phyloP scores from a whole-genome alignment of 352 stramenopile genomes.

The Globisporangium lucens region DNA sequence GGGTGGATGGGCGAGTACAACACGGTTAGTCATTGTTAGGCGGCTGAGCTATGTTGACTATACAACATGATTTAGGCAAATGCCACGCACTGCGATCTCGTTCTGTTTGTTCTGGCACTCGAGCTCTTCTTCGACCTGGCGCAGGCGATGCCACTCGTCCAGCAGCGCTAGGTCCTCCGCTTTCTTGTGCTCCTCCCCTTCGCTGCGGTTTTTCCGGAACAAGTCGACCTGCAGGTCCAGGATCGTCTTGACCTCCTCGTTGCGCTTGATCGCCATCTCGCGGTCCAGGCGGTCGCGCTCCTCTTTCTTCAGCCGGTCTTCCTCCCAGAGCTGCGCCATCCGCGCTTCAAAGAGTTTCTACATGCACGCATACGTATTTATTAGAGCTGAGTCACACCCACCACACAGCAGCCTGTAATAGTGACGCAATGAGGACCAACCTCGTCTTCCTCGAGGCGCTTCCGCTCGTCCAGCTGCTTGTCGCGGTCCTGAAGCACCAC shows the following conservation, averaged over 20 bases:
- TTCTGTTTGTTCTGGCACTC: slow-evolving; percentile 47
- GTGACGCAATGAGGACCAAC: slow-evolving; percentile 10
- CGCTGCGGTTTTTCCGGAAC: slow-evolving; percentile 39
- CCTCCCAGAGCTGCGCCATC: slow-evolving; percentile 73
- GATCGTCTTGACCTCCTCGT: slow-evolving; percentile 73
- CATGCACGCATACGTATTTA: neutral
- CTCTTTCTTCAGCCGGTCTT: slow-evolving; percentile 75
- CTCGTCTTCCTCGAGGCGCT: slow-evolving; percentile 42
- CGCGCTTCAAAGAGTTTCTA: slow-evolving; percentile 41
- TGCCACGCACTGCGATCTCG: slow-evolving; percentile 39
- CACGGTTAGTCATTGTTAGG: neutral
- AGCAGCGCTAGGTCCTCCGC: slow-evolving; percentile 53
- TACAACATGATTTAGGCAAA: neutral
- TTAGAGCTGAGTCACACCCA: too few species aligned
- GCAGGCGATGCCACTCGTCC: slow-evolving; percentile 55
- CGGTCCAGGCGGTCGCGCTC: slow-evolving; percentile 54
- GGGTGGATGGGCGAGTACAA: neutral
- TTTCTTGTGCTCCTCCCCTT: slow-evolving; percentile 38
- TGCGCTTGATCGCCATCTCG: slow-evolving; percentile 42
- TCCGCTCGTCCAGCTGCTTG: slow-evolving; percentile 56
- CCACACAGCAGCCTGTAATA: neutral
- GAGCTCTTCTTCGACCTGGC: slow-evolving; percentile 61
- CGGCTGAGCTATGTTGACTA: neutral
- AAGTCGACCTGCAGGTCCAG: slow-evolving; percentile 74
- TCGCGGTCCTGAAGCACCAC: slow-evolving; percentile 59